Evolutionary conservation across 1,284 basidiomycete genomes (phyloP).

Genomic region (Ustilago loliicola): DNA sequence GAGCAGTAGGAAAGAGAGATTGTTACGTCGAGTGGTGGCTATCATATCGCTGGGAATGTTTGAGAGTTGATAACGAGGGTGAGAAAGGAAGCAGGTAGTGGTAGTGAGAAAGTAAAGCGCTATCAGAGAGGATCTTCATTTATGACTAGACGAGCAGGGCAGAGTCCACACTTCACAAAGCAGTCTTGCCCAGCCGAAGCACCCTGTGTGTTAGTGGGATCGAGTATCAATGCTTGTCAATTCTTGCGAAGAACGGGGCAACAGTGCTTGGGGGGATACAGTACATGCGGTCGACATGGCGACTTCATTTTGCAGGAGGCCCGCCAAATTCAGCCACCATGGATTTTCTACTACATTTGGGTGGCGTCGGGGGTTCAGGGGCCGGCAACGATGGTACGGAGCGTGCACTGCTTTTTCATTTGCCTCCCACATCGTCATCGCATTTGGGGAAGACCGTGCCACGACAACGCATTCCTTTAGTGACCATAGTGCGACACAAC

Average conservation of each 20-base stretch:
- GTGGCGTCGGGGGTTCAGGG: constrained; percentile 1
- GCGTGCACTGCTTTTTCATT: constrained; percentile 3
- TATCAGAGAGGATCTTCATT: background rate
- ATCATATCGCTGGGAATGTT: background rate
- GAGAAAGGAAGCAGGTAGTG: background rate
- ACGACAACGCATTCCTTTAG: too few species aligned
- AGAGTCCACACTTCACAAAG: background rate
- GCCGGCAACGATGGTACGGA: background rate
- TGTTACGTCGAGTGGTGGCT: background rate
- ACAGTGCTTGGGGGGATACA: background rate
- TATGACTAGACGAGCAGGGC: background rate
- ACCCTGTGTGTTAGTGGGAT: constrained; percentile 6
- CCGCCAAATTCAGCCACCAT: constrained; percentile 3
- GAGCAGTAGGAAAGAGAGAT: constrained; percentile 12
- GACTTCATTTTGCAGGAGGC: constrained; percentile 5
- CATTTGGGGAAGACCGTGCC: too few species aligned
- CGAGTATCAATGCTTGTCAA: background rate
- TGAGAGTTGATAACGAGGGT: background rate
- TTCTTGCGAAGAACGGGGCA: background rate
- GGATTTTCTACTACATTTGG: background rate
- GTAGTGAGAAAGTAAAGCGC: background rate
- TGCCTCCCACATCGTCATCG: background rate
- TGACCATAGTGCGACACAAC: too few species aligned
- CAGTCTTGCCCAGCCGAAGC: background rate
- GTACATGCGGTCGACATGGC: constrained; percentile 11